Evolutionary conservation across 2,329 filamentous ascomycete species (phyloP), one percentile per base, ranked within the genome.

Genomic region (Pezicula radicicola): DNA sequence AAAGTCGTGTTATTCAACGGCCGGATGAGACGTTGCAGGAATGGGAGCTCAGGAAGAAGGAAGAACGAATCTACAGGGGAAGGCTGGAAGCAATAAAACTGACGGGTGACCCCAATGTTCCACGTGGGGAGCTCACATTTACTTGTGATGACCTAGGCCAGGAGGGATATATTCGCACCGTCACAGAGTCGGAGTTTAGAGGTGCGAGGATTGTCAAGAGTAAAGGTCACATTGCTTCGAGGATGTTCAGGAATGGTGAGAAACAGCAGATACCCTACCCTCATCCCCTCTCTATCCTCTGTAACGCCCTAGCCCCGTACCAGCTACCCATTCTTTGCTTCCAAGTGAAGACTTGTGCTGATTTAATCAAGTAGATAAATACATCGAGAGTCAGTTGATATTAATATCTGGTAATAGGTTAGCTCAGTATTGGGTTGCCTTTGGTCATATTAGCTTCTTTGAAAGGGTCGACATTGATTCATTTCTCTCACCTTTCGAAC

Each of bases 31-130:
- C 71, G 5, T 68, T 74, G 15, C 68, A 71, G 9, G 70, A 70
- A n/a, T 81, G 74, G 66, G 63, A 75, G 33, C 60, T 63, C 35
- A 72, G 79, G 16, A 74, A 75, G 46, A 63, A 67, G 1, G 71
- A 76, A 13, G 73, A 75, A 25, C 70, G 72, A 13, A 72, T 82
- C 1, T 83, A 88, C 58, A 76, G 75, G 12, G 90, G 91, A 4
- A 77, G 84, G 2, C 69, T 97, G 3, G 85, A 92, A 67, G 93
- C 88, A 0, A 84, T 97, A 64, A 97, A 97, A 67, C 73, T 99
- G 33, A 97, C 93, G 0, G 93, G 93, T 1, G 93, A 99, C 63
- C 84, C 87, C 0, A 95, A 97, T 59, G 84, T 97, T 13, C 93
- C 93, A 0, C 80, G 92, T 8, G 93, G 92, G 8, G 88, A 97